A percentile compares a stretch with the other conserved stretches of the same genome.
Evolutionary conservation across 257 asterid genomes (phyloP).

Genomic region (Cinchona pubescens): DNA sequence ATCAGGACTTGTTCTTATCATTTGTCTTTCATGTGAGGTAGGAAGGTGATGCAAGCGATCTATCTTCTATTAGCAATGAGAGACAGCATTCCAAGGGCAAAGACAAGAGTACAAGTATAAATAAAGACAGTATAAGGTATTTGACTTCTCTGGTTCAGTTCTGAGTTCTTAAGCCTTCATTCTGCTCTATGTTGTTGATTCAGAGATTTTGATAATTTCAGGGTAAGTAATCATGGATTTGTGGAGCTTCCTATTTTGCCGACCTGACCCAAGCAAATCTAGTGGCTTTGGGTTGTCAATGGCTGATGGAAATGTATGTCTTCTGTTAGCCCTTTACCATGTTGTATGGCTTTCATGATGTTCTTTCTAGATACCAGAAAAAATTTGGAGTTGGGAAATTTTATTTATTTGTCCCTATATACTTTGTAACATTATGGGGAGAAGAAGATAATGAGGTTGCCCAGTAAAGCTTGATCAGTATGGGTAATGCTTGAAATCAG

Average conservation of each 20-base stretch:
- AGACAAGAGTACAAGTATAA: slow-evolving; percentile 34
- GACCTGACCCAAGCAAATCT: slow-evolving; percentile 47
- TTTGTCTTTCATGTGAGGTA: slow-evolving; percentile 31
- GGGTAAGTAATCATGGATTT: slow-evolving; percentile 54
- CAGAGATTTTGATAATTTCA: slow-evolving; percentile 21
- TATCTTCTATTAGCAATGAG: slow-evolving; percentile 41
- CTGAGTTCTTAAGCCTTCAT: slow-evolving; percentile 4
- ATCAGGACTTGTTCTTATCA: background rate
- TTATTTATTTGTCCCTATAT: background rate
- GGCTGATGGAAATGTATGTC: slow-evolving; percentile 50
- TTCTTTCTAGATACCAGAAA: background rate
- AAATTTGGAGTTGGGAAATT: background rate
- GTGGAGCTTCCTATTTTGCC: slow-evolving; percentile 59
- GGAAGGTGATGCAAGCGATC: slow-evolving; percentile 51
- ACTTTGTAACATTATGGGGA: background rate
- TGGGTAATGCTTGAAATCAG: background rate
- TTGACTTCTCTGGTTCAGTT: background rate
- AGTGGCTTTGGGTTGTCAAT: slow-evolving; percentile 42
- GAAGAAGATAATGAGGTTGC: background rate
- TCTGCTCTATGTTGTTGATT: background rate
- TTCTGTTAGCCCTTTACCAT: slow-evolving; percentile 12
- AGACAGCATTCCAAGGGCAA: slow-evolving; percentile 26
- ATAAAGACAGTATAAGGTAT: slow-evolving; percentile 49
- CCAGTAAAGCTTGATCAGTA: background rate
- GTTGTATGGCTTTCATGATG: slow-evolving; percentile 4